Evolutionary conservation across 1,284 basidiomycete genomes (phyloP).

Genomic region (Marasmius sp.): DNA sequence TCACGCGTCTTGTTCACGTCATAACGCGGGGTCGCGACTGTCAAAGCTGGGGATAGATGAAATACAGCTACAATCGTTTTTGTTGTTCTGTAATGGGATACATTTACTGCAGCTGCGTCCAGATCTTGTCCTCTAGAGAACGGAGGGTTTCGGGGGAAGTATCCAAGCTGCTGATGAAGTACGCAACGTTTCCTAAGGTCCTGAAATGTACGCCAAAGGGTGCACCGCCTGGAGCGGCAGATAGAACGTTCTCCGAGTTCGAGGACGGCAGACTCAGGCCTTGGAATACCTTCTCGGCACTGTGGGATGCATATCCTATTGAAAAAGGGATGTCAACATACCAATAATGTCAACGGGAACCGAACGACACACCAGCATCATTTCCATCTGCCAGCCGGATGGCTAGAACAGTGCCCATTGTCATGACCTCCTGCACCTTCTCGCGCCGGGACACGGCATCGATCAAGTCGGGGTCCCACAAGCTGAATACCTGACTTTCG

Average conservation of each 20-base stretch:
- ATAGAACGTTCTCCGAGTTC: constrained; percentile 24
- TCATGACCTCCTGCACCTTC: constrained; percentile 76
- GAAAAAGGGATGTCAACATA: constrained; percentile 5
- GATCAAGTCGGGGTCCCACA: constrained; percentile 84
- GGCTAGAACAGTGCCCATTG: constrained; percentile 86
- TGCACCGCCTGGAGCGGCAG: constrained; percentile 51
- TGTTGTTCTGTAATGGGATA: neutral
- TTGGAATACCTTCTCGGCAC: constrained; percentile 62
- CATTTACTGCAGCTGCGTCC: constrained; percentile 27
- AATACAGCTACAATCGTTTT: no score
- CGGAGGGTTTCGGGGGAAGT: constrained; percentile 55
- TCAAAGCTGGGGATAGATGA: no score
- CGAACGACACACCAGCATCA: constrained; percentile 46
- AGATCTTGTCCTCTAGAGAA: constrained; percentile 62
- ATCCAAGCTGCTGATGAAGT: constrained; percentile 93
- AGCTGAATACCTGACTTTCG: constrained; percentile 66
- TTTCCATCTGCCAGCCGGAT: constrained; percentile 69
- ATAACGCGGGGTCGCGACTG: no score
- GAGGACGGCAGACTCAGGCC: constrained; percentile 34
- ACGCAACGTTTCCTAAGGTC: constrained; percentile 90
- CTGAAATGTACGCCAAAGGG: constrained; percentile 83
- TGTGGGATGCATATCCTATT: constrained; percentile 76
- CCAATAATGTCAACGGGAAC: neutral
- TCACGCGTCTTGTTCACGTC: no score
- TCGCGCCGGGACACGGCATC: constrained; percentile 56